Evolutionary conservation across 805 yeast genomes (phyloP), one percentile per base, ranked within the genome.

Genomic region (Pichia rugopelliculosa): DNA sequence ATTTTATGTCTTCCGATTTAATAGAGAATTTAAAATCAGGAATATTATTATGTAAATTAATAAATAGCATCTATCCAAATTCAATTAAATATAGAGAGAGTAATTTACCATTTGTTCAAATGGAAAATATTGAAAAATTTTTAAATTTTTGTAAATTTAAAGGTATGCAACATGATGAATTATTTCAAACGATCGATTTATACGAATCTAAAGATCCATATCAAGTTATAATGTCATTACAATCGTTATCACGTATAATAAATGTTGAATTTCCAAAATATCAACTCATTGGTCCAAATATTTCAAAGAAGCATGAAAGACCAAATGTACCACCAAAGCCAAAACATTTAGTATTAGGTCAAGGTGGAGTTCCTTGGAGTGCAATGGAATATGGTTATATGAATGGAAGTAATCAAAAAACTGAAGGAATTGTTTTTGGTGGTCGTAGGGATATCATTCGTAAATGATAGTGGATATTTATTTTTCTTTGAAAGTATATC

Each of bases 81-180:
- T 62, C 68, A 2, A 60, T 70, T 4, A 76, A 72, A 52, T 80
- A 64, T 60, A 86, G 83, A 59, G 71, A 71, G 43, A 77, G 87
- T 11, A 70, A 71, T 44, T 80, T 86, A 82, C 91, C 95, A 3
- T 87, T 87, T 61, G 76, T 80, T 15, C 78, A 82, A 65, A 87
- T 87, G 96, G 96, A 87, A 59, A 87, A 87, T 58, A 86, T 87
- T 30, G 79, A 87, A 43, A 77, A 77, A 53, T 87, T 87, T 58
- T 66, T 87, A 36, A 66, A 71, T 6, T 78, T 82, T 46, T 80
- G 88, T 43, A 76, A 80, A 53, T 45, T 60, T 5, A 69, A 80
- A 45, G 91, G 91, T 2, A 80, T 87, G 3, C 87, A 89, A 6
- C 84, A 84, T 54, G 89, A 85, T 59, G 96, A 87, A 60, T 65